These are phyloP conservation scores for Colletotrichum zoysiae DNA, from an alignment of 2,329 filamentous ascomycete genomes.

Conservation along the genomic window DNA sequence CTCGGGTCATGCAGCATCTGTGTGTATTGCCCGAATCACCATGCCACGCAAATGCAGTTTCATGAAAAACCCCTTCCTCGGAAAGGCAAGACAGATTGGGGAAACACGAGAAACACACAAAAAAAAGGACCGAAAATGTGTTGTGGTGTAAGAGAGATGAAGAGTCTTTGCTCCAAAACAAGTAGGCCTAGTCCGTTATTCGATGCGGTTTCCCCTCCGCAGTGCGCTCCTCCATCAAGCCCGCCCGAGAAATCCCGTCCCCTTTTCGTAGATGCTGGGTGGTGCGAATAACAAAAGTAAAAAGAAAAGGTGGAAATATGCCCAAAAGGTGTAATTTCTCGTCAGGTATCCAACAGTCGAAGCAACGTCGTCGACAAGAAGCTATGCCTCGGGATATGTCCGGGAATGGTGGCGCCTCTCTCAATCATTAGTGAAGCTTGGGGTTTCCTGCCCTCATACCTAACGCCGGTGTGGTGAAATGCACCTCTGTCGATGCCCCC, in stretches of 20 bases:
- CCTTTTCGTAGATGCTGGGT: conserved; percentile 30
- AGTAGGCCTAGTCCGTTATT: conserved; percentile 17
- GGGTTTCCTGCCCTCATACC: conserved; percentile 22
- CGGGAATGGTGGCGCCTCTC: conserved; percentile 15
- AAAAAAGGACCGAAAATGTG: conserved; percentile 17
- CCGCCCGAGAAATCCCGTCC: conserved; percentile 1
- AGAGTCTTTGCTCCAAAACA: conserved; percentile 23
- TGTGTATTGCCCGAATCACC: conserved; percentile 2
- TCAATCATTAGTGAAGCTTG: conserved; percentile 40
- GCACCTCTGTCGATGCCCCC: conserved; percentile 5
- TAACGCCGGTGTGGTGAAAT: conserved; percentile 32
- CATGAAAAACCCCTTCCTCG: conserved; percentile 19
- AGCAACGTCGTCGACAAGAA: conserved; percentile 2
- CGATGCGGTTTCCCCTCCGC: conserved; percentile 9
- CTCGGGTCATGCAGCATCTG: conserved; percentile 5
- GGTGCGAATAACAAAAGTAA: conserved; percentile 12
- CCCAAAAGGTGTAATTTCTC: conserved; percentile 17
- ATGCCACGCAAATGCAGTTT: conserved; percentile 41
- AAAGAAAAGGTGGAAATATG: conserved; percentile 12
- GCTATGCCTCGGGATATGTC: conserved; percentile 1
- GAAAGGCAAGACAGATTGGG: neutral
- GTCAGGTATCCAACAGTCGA: conserved; percentile 33
- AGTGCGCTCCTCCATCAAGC: conserved; percentile 12
- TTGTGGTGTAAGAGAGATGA: conserved; percentile 11
- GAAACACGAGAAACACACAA: neutral